Evolutionary conservation across 441 rosid species (phyloP).

Genomic region (Mallotus repandus): DNA sequence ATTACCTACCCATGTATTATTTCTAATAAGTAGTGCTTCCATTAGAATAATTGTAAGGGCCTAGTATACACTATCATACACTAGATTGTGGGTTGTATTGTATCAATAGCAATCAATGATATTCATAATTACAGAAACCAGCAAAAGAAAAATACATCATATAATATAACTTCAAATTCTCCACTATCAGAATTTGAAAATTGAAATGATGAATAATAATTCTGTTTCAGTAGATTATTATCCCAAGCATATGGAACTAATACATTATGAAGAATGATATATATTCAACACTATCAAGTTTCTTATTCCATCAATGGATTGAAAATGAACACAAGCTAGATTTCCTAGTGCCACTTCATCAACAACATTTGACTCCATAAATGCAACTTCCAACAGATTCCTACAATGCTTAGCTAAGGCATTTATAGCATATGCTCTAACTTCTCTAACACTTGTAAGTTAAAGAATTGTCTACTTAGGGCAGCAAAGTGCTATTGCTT

Average conservation of each 20-base stretch:
- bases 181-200: neutral
- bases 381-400: conserved; percentile 42
- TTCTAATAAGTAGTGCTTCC: conserved; percentile 10
- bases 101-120: neutral
- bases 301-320: conserved; percentile 48
- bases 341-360: conserved; percentile 50
- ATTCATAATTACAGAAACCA: neutral
- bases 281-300: conserved; percentile 22
- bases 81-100: neutral
- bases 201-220: neutral
- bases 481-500: conserved; percentile 47
- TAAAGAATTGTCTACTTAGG: conserved; percentile 41
- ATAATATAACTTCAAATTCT: neutral
- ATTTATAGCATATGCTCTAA: conserved; percentile 45
- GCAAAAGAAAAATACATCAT: no score
- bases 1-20: conserved; percentile 4
- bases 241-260: conserved; percentile 5
- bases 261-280: neutral
- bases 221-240: neutral
- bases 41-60: neutral
- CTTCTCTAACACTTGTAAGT: conserved; percentile 46
- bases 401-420: conserved; percentile 42
- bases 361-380: conserved; percentile 37
- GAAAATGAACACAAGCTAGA: conserved; percentile 35
- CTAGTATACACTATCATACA: no score